A percentile compares a stretch with the other conserved stretches of the same genome.
phyloP scores from a whole-genome alignment of 805 yeast species.

The Metschnikowia rubicola region DNA sequence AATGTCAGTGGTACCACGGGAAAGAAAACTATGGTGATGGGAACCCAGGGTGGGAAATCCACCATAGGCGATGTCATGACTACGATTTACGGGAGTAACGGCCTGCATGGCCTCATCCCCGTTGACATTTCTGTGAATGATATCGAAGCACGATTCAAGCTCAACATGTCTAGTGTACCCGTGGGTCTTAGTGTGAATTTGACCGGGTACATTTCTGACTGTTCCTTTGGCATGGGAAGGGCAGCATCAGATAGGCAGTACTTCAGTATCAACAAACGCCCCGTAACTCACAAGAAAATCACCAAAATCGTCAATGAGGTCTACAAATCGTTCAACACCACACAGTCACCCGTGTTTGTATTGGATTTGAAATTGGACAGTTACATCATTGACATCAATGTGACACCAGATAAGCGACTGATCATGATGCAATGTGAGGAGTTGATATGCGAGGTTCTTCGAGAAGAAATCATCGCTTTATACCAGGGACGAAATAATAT shows the following conservation, averaged over 20 bases:
- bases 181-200: constrained; percentile 4
- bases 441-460: constrained; percentile 51
- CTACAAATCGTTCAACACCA: constrained; percentile 65
- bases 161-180: constrained; percentile 15
- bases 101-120: constrained; percentile 54
- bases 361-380: constrained; percentile 56
- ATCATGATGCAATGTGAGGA: constrained; percentile 66
- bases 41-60: constrained; percentile 53
- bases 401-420: constrained; percentile 86
- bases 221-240: constrained; percentile 70
- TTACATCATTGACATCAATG: constrained; percentile 68
- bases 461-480: constrained; percentile 45
- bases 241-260: constrained; percentile 71
- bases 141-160: constrained; percentile 22
- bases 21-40: constrained; percentile 52
- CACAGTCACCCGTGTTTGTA: constrained; percentile 70
- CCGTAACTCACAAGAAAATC: constrained; percentile 56
- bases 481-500: constrained; percentile 41
- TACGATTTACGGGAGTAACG: constrained; percentile 67
- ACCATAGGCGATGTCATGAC: constrained; percentile 50
- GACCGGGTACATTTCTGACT: constrained; percentile 67
- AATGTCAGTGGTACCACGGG: constrained; percentile 41
- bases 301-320: constrained; percentile 64
- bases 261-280: constrained; percentile 71
- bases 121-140: constrained; percentile 42